These are phyloP conservation scores for Thielaviopsis musarum DNA, from an alignment of 2,329 filamentous ascomycete species.

Conservation along the genomic window DNA sequence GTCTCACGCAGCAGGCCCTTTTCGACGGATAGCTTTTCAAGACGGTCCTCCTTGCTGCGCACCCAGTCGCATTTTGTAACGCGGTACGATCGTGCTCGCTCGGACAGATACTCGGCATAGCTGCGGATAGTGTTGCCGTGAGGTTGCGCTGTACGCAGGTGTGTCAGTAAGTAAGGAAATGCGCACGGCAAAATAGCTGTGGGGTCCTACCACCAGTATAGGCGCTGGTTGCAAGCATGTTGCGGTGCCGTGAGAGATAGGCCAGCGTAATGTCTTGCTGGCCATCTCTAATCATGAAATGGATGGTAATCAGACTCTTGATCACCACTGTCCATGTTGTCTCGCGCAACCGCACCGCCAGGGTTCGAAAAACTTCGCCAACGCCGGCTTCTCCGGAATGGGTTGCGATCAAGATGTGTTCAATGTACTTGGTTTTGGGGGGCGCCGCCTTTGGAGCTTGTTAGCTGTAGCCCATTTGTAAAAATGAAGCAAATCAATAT, in stretches of 20 bases:
- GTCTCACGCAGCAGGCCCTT: slow-evolving; percentile 88
- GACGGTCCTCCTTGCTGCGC: slow-evolving; percentile 58
- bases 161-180: neutral
- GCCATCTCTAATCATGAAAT: slow-evolving; percentile 95
- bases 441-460: slow-evolving; percentile 36
- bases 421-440: slow-evolving; percentile 98
- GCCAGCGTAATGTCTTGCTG: slow-evolving; percentile 73
- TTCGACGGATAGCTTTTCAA: slow-evolving; percentile 76
- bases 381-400: slow-evolving; percentile 90
- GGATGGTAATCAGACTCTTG: slow-evolving; percentile 89
- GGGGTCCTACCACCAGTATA: slow-evolving; percentile 69
- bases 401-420: slow-evolving; percentile 90
- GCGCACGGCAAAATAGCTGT: neutral
- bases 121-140: slow-evolving; percentile 89
- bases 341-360: slow-evolving; percentile 78
- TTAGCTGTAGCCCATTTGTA: slow-evolving; percentile 3
- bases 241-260: slow-evolving; percentile 68
- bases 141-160: slow-evolving; percentile 51
- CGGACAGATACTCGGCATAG: slow-evolving; percentile 73
- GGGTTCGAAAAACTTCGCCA: slow-evolving; percentile 82
- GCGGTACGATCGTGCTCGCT: slow-evolving; percentile 66
- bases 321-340: slow-evolving; percentile 99
- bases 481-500: neutral
- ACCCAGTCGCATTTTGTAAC: slow-evolving; percentile 86
- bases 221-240: slow-evolving; percentile 69